Evolutionary conservation across 352 stramenopile species (phyloP).

Genomic region (Globisporangium megalacanthum): DNA sequence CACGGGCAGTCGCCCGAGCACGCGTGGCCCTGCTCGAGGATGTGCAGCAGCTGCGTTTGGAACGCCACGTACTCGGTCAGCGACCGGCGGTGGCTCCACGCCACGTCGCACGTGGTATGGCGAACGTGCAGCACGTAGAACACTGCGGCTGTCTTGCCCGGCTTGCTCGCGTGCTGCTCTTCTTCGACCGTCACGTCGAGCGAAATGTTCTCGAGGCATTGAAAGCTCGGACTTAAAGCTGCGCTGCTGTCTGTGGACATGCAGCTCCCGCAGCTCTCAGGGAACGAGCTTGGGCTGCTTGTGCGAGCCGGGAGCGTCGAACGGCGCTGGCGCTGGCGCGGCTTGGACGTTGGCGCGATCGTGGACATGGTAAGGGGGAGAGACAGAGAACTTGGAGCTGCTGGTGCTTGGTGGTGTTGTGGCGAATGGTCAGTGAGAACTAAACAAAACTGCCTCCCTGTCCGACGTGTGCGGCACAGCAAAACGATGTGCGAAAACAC

Average conservation of each 20-base stretch:
- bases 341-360: background rate
- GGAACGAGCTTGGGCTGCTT: background rate
- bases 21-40: conserved; percentile 8
- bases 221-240: conserved; percentile 9
- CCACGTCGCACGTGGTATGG: conserved; percentile 5
- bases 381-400: too few species aligned
- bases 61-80: background rate
- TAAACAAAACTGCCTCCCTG: too few species aligned
- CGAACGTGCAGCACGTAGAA: conserved; percentile 11
- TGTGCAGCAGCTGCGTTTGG: conserved; percentile 2
- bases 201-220: conserved; percentile 8
- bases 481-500: too few species aligned
- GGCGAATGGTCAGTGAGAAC: too few species aligned
- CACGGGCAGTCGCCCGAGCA: conserved; percentile 15
- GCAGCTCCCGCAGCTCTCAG: background rate
- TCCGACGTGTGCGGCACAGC: too few species aligned
- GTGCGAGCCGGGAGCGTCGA: background rate
- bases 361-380: background rate
- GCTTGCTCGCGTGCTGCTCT: conserved; percentile 2
- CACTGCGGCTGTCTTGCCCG: conserved; percentile 1
- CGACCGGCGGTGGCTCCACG: conserved; percentile 5
- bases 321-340: background rate
- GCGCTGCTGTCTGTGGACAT: background rate
- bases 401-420: too few species aligned
- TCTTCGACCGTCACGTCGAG: conserved; percentile 10